Conservation (phyloP, 305 asterid genomes). For the Lippia alba region DNA sequence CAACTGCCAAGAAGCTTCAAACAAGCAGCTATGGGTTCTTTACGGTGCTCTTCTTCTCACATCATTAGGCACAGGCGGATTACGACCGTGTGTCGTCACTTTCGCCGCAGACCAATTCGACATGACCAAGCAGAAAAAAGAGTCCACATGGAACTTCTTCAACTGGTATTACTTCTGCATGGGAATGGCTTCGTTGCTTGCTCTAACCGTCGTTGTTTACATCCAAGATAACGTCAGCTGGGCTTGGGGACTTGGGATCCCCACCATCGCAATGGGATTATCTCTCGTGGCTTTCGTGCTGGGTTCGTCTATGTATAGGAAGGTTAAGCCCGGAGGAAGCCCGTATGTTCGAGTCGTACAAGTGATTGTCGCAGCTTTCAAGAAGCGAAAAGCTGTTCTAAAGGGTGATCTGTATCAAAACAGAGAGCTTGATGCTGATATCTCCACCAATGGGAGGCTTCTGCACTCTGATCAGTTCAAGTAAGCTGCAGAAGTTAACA, state of each 20-base stretch:
- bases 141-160: constrained; percentile 65
- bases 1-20: constrained; percentile 73
- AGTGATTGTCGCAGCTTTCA: constrained; percentile 62
- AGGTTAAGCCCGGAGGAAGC: constrained; percentile 74
- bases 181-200: constrained; percentile 70
- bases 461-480: constrained; percentile 67
- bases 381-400: constrained; percentile 46
- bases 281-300: constrained; percentile 53
- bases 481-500: constrained; percentile 40
- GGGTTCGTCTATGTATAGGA: constrained; percentile 66
- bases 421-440: constrained; percentile 57
- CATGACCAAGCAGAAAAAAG: constrained; percentile 53
- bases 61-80: constrained; percentile 72
- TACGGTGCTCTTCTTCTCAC: constrained; percentile 62
- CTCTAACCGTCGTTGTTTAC: constrained; percentile 72
- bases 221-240: constrained; percentile 76
- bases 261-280: constrained; percentile 68
- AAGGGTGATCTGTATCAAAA: constrained; percentile 48
- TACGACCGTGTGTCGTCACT: constrained; percentile 74
- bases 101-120: constrained; percentile 86
- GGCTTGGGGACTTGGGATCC: constrained; percentile 84
- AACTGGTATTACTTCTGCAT: constrained; percentile 75
- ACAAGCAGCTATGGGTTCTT: constrained; percentile 59
- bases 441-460: constrained; percentile 66
- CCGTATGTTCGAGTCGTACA: constrained; percentile 68